These are phyloP conservation scores for Ocimum tenuiflorum DNA, from an alignment of 257 asterid species.

Conservation along the genomic window DNA sequence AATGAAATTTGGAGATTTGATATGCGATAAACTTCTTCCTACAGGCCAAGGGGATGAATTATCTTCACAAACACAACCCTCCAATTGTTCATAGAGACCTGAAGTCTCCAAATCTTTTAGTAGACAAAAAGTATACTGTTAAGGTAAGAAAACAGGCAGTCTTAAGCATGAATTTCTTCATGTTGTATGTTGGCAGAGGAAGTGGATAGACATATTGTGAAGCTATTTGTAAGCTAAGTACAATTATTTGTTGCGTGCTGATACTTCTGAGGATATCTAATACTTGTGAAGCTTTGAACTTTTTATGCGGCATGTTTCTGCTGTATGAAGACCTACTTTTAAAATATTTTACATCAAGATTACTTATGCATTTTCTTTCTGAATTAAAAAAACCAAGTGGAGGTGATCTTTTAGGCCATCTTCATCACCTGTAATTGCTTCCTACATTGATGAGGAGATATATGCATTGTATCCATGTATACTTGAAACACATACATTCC, in stretches of 20 bases:
- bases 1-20: not conserved
- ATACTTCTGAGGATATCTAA: not conserved
- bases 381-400: not conserved
- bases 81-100: slow-evolving; percentile 92
- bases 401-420: not conserved
- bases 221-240: not conserved
- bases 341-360: not conserved
- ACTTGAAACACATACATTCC: not conserved
- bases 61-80: slow-evolving; percentile 84
- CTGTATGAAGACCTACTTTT: not conserved
- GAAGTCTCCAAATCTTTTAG: slow-evolving; percentile 96
- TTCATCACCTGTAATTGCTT: slow-evolving; percentile 1
- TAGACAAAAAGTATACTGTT: slow-evolving; percentile 82
- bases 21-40: not conserved
- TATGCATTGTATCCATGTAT: not conserved
- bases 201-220: not conserved
- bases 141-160: slow-evolving; percentile 45
- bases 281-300: not conserved
- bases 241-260: not conserved
- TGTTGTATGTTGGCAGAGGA: slow-evolving; percentile 10
- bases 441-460: not conserved
- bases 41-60: slow-evolving; percentile 96
- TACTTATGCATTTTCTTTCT: not conserved
- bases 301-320: not conserved
- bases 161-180: not conserved